Evolutionary conservation across 192 early-diverging fungal genomes (phyloP), one percentile per base, ranked within the genome.

Genomic region (Rhizophagus clarus): DNA sequence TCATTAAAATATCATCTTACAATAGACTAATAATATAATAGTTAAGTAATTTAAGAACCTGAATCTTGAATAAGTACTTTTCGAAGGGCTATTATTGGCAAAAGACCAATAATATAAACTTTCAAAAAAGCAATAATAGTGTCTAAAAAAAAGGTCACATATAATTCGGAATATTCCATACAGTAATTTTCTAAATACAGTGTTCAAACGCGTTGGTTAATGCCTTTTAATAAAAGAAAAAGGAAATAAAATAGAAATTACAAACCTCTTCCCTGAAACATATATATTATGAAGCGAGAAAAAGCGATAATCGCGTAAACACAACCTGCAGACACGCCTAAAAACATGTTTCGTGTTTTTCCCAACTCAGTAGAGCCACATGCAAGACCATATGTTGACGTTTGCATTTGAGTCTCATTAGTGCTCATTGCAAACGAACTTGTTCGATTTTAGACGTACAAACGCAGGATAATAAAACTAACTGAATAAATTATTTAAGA

Each of bases 61-160:
- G 67, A 69, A 17, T 69, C 67, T 40, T 69, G 67, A 31, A 69
- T 69, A 22, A 69, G 67, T 22, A 22, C 32, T 34, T 69, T 69
- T 22, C 67, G 67, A 69, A 34, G 28, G n/a, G 67, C 67, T 10
- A 69, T 69, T 34, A 69, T 34, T 37, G 67, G 32, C 20, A 69
- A 22, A 34, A 69, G 32, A 40, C 67, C 67, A 15, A 69, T 34
- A 69, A 69, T 8, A 9, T 69, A 69, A 34, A 69, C 20, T 69
- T 69, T 69, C 20, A 69, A 22, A 40, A 69, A 69, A 69, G 67
- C 28, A 17, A 34, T 22, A 11, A 34, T 37, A 22, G 67, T 69
- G 9, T 69, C 31, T 8, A 69, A 34, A 69, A 34, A 17, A 40
- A 37, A 69, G 4, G 17, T 56, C 51, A 56, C 2, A 1, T 7